These are phyloP conservation scores for Fraxinus latifolia DNA, from an alignment of 305 asterid species.

Conservation along the genomic window DNA sequence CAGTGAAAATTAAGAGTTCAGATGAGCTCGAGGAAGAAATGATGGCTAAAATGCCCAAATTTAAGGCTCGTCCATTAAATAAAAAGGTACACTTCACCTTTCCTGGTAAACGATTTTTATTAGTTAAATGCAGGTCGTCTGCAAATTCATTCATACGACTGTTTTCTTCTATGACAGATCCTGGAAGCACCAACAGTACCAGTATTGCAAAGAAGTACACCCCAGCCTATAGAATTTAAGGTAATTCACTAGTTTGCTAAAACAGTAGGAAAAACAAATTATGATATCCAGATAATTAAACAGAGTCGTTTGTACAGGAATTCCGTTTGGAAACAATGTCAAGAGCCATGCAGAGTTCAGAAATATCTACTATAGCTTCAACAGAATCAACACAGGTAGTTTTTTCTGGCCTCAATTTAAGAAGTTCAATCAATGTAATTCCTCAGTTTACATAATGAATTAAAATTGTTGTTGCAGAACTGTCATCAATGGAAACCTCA, in stretches of 20 bases:
- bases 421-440: not conserved
- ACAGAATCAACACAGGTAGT: conserved; percentile 53
- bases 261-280: not conserved
- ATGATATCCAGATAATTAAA: conserved; percentile 5
- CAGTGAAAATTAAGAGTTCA: conserved; percentile 64
- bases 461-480: conserved; percentile 39
- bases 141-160: not conserved
- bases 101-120: not conserved
- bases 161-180: conserved; percentile 38
- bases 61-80: conserved; percentile 79
- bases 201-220: conserved; percentile 61
- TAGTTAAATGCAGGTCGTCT: not conserved
- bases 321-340: conserved; percentile 86
- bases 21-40: conserved; percentile 90
- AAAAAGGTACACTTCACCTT: conserved; percentile 53
- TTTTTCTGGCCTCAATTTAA: conserved; percentile 2
- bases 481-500: conserved; percentile 55
- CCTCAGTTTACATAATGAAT: not conserved
- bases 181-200: conserved; percentile 60
- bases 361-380: conserved; percentile 64
- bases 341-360: conserved; percentile 68
- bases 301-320: conserved; percentile 50
- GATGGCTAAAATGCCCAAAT: conserved; percentile 90
- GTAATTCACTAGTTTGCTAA: conserved; percentile 28
- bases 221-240: conserved; percentile 78